Evolutionary conservation across 2,329 filamentous ascomycete genomes (phyloP), one percentile per base, ranked within the genome.

Genomic region (Leptoxyphium fumago): DNA sequence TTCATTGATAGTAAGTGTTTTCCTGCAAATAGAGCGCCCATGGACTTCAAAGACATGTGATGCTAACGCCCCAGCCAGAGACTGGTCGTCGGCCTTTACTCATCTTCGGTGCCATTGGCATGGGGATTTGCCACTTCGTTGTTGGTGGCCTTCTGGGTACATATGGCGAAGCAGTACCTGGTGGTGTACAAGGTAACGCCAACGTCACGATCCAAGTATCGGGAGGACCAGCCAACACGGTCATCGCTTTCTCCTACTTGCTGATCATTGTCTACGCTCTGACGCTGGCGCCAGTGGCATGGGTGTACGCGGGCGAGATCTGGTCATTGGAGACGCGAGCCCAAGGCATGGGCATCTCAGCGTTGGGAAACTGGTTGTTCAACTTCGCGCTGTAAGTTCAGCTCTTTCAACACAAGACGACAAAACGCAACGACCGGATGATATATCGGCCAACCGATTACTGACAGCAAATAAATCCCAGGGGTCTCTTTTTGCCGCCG

Each of bases 281-380:
- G n/a, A 80, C 76, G 0, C 68, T 78, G 14, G 77, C 75, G 0
- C 76, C 77, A 1, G 73, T 78, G 2, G 74, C 71, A 43, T 81
- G 78, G 77, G 71, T 80, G 39, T 81, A 82, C 50, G 74, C 75
- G 0, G 74, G 75, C 13, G 78, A 82, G 59, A 72, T 78, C 2
- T 78, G 73, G 72, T 74, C 72, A 0, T 64, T 79, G 1, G 73
- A 75, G 49, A 77, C 73, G 1, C 70, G 76, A 30, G 75, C 75
- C 1, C 71, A 65, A 0, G 75, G 75, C 17, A 78, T 78, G 72
- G 68, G 69, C 14, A 64, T 78, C 39, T 67, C 74, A 0, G 68
- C 73, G 2, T 62, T 73, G 18, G 68, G 69, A 11, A 77, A 75
- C 50, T 68, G 67, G 66, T 50, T 47, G 14, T 52, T 55, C 64